Conservation (phyloP, 108 stramenopile species). For the Mayamaea pseudoterrestris region DNA sequence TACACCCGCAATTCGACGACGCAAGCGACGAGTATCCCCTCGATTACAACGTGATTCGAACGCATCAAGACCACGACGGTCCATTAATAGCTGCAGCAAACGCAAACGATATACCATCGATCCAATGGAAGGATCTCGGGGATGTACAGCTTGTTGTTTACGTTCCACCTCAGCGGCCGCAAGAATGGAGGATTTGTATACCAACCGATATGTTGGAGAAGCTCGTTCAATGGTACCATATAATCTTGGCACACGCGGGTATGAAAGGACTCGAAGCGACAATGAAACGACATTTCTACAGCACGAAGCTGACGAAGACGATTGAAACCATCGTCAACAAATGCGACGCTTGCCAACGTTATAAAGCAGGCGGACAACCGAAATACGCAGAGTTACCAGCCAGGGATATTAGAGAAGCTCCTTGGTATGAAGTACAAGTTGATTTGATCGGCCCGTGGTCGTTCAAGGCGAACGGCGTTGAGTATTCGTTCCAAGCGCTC, state of each 20-base stretch:
- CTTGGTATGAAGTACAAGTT: slow-evolving; percentile 19
- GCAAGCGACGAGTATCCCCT: neutral
- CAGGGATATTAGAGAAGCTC: neutral
- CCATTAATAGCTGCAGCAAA: no score
- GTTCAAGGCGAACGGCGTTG: slow-evolving; percentile 5
- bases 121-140: no score
- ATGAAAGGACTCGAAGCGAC: slow-evolving; percentile 4
- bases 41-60: slow-evolving; percentile 6
- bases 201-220: slow-evolving; percentile 8
- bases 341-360: slow-evolving; percentile 11
- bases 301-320: neutral
- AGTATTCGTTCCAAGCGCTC: slow-evolving; percentile 14
- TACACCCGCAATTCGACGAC: neutral
- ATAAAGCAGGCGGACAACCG: slow-evolving; percentile 7
- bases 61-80: no score
- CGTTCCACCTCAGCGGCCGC: neutral
- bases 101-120: no score
- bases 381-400: slow-evolving; percentile 5
- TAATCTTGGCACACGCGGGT: slow-evolving; percentile 18
- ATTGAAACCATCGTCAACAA: neutral
- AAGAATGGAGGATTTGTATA: slow-evolving; percentile 22
- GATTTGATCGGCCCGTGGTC: slow-evolving; percentile 37
- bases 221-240: slow-evolving; percentile 20
- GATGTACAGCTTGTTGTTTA: no score
- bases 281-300: slow-evolving; percentile 4